Conservation (phyloP, 2,329 filamentous ascomycete species). For the Cadophora sp. region DNA sequence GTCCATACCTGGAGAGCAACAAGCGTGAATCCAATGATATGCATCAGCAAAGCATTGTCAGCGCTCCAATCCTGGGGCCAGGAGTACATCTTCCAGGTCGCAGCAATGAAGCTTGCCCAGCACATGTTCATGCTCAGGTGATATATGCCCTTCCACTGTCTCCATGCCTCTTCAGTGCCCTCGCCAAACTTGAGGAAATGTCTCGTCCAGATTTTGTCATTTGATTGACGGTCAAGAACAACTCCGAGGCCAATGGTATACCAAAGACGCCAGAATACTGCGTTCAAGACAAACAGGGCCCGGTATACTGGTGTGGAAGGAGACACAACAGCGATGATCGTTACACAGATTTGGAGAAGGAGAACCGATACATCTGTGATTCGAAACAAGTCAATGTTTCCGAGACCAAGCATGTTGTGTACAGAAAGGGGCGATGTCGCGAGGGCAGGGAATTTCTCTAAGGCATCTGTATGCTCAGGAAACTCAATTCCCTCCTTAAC, state of each 20-base stretch:
- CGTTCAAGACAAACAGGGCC: constrained; percentile 80
- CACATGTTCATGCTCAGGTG: constrained; percentile 92
- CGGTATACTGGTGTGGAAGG: constrained; percentile 80
- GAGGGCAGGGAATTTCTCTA: constrained; percentile 41
- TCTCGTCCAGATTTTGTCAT: constrained; percentile 91
- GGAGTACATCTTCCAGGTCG: constrained; percentile 95
- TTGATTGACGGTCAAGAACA: constrained; percentile 85
- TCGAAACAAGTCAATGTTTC: constrained; percentile 88
- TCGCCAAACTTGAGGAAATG: constrained; percentile 98
- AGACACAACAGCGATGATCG: constrained; percentile 74
- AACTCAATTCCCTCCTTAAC: constrained; percentile 46
- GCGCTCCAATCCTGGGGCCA: constrained; percentile 87
- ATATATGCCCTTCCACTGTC: constrained; percentile 96
- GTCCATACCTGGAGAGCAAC: constrained; percentile 93
- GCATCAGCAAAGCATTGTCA: constrained; percentile 83
- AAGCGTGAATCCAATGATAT: constrained; percentile 81
- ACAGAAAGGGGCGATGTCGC: constrained; percentile 68
- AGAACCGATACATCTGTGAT: constrained; percentile 84
- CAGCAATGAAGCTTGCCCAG: constrained; percentile 86
- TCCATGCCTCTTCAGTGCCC: constrained; percentile 89
- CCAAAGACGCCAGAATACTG: constrained; percentile 86
- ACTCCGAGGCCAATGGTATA: constrained; percentile 87
- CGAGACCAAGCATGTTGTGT: constrained; percentile 82
- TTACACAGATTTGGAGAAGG: constrained; percentile 77
- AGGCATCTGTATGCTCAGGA: constrained; percentile 21